A percentile compares a stretch with the other conserved stretches of the same genome.
phyloP scores from a whole-genome alignment of 2,329 filamentous ascomycete species.

The Aureobasidium pullulans region DNA sequence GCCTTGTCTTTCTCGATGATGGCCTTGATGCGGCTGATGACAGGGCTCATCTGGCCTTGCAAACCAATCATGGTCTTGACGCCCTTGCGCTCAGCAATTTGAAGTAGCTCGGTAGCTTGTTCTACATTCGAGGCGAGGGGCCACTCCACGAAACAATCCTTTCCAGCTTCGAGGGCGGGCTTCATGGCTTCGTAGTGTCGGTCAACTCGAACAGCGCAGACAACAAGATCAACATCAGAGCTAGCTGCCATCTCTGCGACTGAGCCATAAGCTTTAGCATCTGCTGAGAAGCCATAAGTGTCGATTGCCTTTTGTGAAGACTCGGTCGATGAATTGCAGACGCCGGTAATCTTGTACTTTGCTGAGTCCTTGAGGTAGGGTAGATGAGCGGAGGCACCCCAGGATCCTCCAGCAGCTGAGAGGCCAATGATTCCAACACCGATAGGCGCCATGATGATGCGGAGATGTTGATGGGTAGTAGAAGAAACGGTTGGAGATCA shows the following conservation, averaged over 20 bases:
- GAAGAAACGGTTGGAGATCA: too few species aligned
- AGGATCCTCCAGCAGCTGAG: constrained; percentile 41
- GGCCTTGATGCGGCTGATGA: constrained; percentile 35
- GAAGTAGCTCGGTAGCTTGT: constrained; percentile 38
- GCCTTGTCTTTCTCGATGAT: constrained; percentile 33
- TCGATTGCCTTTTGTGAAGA: constrained; percentile 37
- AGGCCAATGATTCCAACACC: constrained; percentile 53
- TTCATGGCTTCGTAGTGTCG: constrained; percentile 36
- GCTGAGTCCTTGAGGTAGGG: constrained; percentile 47
- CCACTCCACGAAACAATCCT: constrained; percentile 46
- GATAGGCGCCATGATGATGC: constrained; percentile 31
- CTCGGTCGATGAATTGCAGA: constrained; percentile 42
- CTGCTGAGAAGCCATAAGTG: constrained; percentile 30
- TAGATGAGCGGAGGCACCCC: constrained; percentile 50
- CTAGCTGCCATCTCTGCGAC: constrained; percentile 38
- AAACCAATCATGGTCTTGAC: constrained; percentile 41
- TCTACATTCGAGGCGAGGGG: constrained; percentile 35
- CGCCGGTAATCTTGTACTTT: constrained; percentile 42
- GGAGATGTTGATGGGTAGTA: background rate
- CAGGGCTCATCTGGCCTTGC: constrained; percentile 38
- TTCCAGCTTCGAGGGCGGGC: constrained; percentile 38
- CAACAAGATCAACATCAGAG: constrained; percentile 41
- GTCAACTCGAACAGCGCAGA: constrained; percentile 38
- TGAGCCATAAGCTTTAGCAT: constrained; percentile 38
- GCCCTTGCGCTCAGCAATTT: constrained; percentile 33